A percentile compares a stretch with the other conserved stretches of the same genome.
Evolutionary conservation across 1,139 yeast species (phyloP).

Genomic region (Kluyveromyces sp.): DNA sequence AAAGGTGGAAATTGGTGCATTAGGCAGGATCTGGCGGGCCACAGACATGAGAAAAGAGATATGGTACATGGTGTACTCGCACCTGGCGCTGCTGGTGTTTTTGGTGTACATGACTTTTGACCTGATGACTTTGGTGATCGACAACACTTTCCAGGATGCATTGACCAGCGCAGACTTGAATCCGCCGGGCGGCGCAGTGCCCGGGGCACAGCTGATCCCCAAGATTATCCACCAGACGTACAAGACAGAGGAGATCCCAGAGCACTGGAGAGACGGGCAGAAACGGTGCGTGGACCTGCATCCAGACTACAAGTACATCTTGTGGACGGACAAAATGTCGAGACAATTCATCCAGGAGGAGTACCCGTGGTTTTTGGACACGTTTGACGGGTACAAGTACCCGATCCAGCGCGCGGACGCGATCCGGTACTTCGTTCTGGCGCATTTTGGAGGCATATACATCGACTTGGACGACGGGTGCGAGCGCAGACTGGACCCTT

Average conservation of each 20-base stretch:
- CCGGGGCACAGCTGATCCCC: conserved; percentile 46
- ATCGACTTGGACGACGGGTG: conserved; percentile 90
- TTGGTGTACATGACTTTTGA: conserved; percentile 63
- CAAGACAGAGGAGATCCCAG: conserved; percentile 71
- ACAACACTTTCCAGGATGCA: conserved; percentile 62
- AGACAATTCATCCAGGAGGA: conserved; percentile 68
- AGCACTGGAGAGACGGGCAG: conserved; percentile 73
- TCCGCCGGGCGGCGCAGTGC: conserved; percentile 36
- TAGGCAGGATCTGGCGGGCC: too few species aligned
- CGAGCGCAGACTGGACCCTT: conserved; percentile 66
- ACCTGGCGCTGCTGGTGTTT: conserved; percentile 47
- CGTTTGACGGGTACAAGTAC: conserved; percentile 71
- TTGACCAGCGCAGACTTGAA: conserved; percentile 51
- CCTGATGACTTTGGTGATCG: conserved; percentile 66
- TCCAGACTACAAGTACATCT: conserved; percentile 78
- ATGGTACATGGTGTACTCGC: conserved; percentile 52
- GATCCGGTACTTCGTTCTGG: conserved; percentile 78
- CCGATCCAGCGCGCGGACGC: conserved; percentile 90
- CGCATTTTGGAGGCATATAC: conserved; percentile 83
- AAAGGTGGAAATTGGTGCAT: too few species aligned
- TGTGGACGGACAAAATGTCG: conserved; percentile 88
- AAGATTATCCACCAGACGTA: conserved; percentile 92
- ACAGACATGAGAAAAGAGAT: conserved; percentile 47
- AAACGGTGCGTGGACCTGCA: conserved; percentile 67
- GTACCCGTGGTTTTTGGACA: conserved; percentile 78